These are phyloP conservation scores for Sphagnum tenellum DNA, from an alignment of 225 moss, liverwort and hornwort species.

Conservation along the genomic window DNA sequence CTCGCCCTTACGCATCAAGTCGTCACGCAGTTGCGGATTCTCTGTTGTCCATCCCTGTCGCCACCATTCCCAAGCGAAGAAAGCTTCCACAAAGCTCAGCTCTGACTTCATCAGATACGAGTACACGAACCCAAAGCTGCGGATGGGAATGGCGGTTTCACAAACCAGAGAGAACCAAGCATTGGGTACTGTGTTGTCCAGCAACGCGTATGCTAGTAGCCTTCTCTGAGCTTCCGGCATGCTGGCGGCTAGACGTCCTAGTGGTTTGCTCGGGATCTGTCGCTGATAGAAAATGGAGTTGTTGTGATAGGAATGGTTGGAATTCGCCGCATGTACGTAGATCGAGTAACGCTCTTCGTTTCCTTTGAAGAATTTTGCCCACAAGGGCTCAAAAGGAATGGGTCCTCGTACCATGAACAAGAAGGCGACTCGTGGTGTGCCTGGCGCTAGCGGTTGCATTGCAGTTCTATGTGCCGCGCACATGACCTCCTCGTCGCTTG, in stretches of 20 bases:
- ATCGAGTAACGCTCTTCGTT: conserved; percentile 20
- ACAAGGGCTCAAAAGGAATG: conserved; percentile 17
- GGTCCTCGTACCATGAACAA: conserved; percentile 14
- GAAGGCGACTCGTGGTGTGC: conserved; percentile 18
- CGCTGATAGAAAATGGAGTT: conserved; percentile 23
- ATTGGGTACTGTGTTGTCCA: conserved; percentile 19
- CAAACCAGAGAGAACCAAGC: conserved; percentile 27
- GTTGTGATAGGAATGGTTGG: conserved; percentile 5
- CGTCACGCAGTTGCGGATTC: background rate
- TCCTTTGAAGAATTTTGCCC: conserved; percentile 21
- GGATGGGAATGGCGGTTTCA: conserved; percentile 23
- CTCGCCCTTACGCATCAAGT: conserved; percentile 26
- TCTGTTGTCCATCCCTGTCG: conserved; percentile 1
- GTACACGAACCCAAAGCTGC: conserved; percentile 20
- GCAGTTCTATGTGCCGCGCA: conserved; percentile 4
- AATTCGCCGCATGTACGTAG: conserved; percentile 16
- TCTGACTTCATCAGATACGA: conserved; percentile 19
- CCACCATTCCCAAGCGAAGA: background rate
- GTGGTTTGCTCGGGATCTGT: conserved; percentile 16
- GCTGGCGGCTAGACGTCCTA: conserved; percentile 11
- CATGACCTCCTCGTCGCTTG: conserved; percentile 7
- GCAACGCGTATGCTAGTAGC: conserved; percentile 21
- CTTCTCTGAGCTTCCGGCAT: conserved; percentile 14
- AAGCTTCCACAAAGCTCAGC: conserved; percentile 25
- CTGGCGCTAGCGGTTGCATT: conserved; percentile 1